A percentile compares a stretch with the other conserved stretches of the same genome.
Evolutionary conservation across 306 rosid genomes (phyloP).

Genomic region (Fagus crenata): DNA sequence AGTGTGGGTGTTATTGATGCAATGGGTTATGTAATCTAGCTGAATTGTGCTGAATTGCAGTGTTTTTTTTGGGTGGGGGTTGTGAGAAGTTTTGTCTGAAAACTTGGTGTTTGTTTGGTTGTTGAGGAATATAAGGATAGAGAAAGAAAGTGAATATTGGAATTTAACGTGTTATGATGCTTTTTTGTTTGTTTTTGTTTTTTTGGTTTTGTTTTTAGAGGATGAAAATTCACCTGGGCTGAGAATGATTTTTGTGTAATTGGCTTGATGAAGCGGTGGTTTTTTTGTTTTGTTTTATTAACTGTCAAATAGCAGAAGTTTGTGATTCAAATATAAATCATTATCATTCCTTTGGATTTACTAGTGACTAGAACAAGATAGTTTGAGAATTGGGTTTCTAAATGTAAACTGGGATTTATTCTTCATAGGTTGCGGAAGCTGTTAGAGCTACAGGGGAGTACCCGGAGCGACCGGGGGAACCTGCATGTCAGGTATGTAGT

Average conservation of each 20-base stretch:
- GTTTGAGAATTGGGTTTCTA: background rate
- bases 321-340: background rate
- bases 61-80: background rate
- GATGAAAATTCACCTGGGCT: background rate
- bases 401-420: slow-evolving; percentile 25
- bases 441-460: slow-evolving; percentile 96
- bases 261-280: background rate
- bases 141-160: slow-evolving; percentile 4
- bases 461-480: slow-evolving; percentile 83
- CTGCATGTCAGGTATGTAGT: slow-evolving; percentile 69
- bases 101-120: slow-evolving; percentile 11
- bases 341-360: slow-evolving; percentile 12
- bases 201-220: too few species aligned
- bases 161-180: background rate
- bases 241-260: slow-evolving; percentile 3
- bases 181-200: background rate
- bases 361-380: background rate
- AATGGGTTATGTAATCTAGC: background rate
- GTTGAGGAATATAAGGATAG: background rate
- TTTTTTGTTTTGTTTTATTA: background rate
- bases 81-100: background rate
- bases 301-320: background rate
- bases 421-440: slow-evolving; percentile 68
- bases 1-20: background rate
- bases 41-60: slow-evolving; percentile 1